Evolutionary conservation across 768 basidiomycete species (phyloP).

Genomic region (Termitomyces sp.): DNA sequence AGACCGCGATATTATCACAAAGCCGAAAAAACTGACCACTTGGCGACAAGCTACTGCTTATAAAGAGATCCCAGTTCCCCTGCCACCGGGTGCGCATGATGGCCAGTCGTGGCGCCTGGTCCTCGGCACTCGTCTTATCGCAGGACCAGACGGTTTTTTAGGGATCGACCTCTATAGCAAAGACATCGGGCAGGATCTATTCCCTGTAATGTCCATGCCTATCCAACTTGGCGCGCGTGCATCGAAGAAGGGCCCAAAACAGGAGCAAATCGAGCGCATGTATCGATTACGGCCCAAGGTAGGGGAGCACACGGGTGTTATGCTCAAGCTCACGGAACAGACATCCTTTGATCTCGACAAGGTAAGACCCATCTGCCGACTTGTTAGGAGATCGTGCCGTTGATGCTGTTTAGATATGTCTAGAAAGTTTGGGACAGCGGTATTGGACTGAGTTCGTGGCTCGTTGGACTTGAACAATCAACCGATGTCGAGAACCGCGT

Average conservation of each 20-base stretch:
- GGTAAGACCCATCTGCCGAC: constrained; percentile 36
- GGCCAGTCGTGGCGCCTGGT: constrained; percentile 66
- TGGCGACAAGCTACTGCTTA: constrained; percentile 68
- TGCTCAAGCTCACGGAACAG: constrained; percentile 63
- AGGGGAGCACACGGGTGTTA: constrained; percentile 14
- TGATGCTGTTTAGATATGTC: constrained; percentile 23
- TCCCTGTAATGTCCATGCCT: constrained; percentile 69
- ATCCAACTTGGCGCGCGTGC: constrained; percentile 35
- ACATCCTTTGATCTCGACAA: constrained; percentile 93
- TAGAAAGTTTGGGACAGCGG: constrained; percentile 99
- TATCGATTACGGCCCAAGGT: constrained; percentile 33
- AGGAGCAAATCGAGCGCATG: constrained; percentile 60
- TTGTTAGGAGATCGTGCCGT: background rate
- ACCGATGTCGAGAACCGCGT: constrained; percentile 1
- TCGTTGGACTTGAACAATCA: constrained; percentile 34
- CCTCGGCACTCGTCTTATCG: constrained; percentile 34
- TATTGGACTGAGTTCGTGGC: constrained; percentile 78
- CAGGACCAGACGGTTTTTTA: constrained; percentile 15
- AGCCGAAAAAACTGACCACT: constrained; percentile 63
- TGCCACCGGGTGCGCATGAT: constrained; percentile 46
- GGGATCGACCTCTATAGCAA: constrained; percentile 38
- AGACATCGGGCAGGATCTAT: constrained; percentile 38
- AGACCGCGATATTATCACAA: constrained; percentile 25
- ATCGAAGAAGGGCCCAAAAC: constrained; percentile 39
- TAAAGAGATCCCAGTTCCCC: constrained; percentile 64